phyloP scores from a whole-genome alignment of 2,329 filamentous ascomycete species.

The Lecanicillium sp. region DNA sequence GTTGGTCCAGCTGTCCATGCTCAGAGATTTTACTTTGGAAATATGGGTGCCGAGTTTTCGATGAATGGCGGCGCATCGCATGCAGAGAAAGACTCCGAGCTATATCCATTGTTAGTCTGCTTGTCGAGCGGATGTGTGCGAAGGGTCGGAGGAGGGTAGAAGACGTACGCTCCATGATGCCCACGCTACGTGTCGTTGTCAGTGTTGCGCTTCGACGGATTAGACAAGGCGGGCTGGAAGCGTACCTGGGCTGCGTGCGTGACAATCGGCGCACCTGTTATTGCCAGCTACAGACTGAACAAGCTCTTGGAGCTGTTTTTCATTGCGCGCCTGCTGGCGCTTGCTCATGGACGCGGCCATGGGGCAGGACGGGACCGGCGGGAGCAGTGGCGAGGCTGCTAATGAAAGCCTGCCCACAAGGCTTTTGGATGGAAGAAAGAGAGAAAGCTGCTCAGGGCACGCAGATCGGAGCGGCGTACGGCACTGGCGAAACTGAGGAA shows the following conservation, averaged over 20 bases:
- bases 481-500: background rate
- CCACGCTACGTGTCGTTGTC: constrained; percentile 57
- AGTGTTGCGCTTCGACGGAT: too few species aligned
- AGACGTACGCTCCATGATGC: constrained; percentile 86
- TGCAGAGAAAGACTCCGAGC: constrained; percentile 93
- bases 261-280: constrained; percentile 89
- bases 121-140: too few species aligned
- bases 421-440: too few species aligned
- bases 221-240: constrained; percentile 4
- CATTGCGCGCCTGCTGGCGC: constrained; percentile 95
- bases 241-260: constrained; percentile 83
- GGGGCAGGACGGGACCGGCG: background rate
- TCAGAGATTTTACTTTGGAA: constrained; percentile 96
- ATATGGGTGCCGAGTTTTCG: constrained; percentile 96
- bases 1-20: constrained; percentile 94
- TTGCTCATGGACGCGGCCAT: constrained; percentile 73
- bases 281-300: constrained; percentile 80
- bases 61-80: constrained; percentile 93
- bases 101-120: constrained; percentile 31
- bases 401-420: too few species aligned
- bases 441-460: too few species aligned
- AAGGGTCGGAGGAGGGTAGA: constrained; percentile 7
- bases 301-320: constrained; percentile 83
- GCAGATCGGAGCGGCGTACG: too few species aligned
- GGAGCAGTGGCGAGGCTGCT: background rate